Base-by-base conservation (phyloP, 495 filamentous ascomycete species). In the Hyphodiscus hymeniophilus region DNA sequence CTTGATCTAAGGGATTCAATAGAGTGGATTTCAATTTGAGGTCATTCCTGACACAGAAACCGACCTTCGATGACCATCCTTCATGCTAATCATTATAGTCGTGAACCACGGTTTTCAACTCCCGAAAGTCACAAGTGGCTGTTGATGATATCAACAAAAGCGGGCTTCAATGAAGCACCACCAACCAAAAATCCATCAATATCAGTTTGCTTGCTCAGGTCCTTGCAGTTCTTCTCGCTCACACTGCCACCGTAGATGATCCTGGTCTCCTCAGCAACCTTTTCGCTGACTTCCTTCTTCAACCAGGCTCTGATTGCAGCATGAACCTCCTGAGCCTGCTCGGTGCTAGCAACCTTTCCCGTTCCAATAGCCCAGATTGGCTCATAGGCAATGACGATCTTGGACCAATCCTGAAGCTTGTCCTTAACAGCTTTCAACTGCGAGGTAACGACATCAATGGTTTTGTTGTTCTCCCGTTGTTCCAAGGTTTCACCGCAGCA, bases 301-400 rank as follows among this genome's bases (percentile, higher is more conserved):
- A 98, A 71, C 91, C 91, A 98, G 57, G 82, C 68, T 56, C 92
- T 86, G 67, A 98, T 94, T 51, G 82, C 89, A 40, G 79, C 83
- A 69, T 98, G 92, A 49, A 92, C 89, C 67, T 96, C 89, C 73
- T 95, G 89, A 47, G 89, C 89, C 72, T 96, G 89, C 72, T 88
- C 73, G 36, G 87, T 91, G 42, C 81, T 89, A 58, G 92, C 92
- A 50, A 97, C 92, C 74, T 95, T 96, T 61, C 92, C 92, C 52
- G 92, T 97, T 51, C 94, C 92, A 61, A 97, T 97, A 57, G 91
- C 94, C 91, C 92, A 98, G 72, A 98, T 91, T 57, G 92, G 92
- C 77, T 98, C 94, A 66, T 98, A 98, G 58, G 92, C 94, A 59
- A 98, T 78, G 65, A 97, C 91, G 57, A 98, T 80, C 71, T 92